phyloP scores from a whole-genome alignment of 2,329 filamentous ascomycete genomes.

The Phymatotrichopsis omnivora region DNA sequence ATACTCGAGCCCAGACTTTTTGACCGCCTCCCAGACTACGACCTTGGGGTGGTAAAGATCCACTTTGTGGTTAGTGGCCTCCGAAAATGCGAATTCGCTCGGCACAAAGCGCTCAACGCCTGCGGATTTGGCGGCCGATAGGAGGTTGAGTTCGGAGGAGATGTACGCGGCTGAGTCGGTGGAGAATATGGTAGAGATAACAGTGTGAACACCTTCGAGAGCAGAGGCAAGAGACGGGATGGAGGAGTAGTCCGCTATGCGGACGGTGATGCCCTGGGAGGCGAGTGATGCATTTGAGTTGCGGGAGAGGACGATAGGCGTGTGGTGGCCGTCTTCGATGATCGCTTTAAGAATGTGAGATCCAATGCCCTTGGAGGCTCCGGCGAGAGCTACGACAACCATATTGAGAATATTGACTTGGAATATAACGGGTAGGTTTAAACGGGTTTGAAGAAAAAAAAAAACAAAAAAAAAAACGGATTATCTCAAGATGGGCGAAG shows the following conservation, averaged over 20 bases:
- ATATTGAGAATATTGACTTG: no score
- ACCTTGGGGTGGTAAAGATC: conserved; percentile 1
- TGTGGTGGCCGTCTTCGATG: not conserved
- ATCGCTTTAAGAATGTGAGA: not conserved
- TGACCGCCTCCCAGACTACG: conserved; percentile 1
- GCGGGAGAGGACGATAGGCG: conserved; percentile 3
- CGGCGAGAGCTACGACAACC: conserved; percentile 6
- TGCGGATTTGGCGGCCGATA: conserved; percentile 2
- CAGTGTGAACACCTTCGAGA: not conserved
- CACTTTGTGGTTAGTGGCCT: not conserved
- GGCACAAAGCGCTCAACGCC: conserved; percentile 12
- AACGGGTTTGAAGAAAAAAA: no score
- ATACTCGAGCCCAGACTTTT: conserved; percentile 5
- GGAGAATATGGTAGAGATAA: not conserved
- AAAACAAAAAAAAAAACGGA: no score
- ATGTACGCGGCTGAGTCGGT: not conserved
- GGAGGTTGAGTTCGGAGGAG: not conserved
- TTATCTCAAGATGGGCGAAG: no score
- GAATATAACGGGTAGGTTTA: no score
- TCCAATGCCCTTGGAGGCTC: not conserved
- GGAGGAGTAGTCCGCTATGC: conserved; percentile 7
- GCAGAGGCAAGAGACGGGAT: not conserved
- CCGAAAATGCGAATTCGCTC: conserved; percentile 1
- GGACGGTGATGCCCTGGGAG: not conserved
- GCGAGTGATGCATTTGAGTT: not conserved